These are phyloP conservation scores for Phytophthora litchii DNA, from an alignment of 352 stramenopile species.

Conservation along the genomic window DNA sequence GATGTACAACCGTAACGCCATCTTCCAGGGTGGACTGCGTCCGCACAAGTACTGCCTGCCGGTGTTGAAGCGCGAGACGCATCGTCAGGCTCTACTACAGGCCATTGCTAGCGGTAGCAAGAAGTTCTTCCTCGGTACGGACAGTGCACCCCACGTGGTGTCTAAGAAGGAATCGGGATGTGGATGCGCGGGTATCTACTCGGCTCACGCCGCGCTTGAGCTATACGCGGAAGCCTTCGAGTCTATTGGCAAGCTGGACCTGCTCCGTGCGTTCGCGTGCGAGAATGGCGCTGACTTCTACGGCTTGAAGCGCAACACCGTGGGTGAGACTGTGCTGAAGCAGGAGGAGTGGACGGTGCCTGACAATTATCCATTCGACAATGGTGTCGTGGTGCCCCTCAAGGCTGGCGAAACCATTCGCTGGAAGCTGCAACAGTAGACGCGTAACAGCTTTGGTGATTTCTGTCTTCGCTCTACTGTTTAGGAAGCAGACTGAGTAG, in stretches of 20 bases:
- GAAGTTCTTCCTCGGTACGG: constrained; percentile 99
- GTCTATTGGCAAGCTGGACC: constrained; percentile 89
- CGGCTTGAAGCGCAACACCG: constrained; percentile 91
- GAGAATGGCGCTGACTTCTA: constrained; percentile 97
- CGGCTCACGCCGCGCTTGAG: constrained; percentile 95
- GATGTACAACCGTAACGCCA: constrained; percentile 98
- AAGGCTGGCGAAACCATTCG: constrained; percentile 91
- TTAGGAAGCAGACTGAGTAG: constrained; percentile 25
- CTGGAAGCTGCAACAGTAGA: constrained; percentile 80
- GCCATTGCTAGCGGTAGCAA: constrained; percentile 90
- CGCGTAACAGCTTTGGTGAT: neutral
- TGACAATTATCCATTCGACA: constrained; percentile 91
- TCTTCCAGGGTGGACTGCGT: constrained; percentile 93
- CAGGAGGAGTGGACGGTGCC: constrained; percentile 93
- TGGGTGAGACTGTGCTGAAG: constrained; percentile 84
- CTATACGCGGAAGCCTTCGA: constrained; percentile 99
- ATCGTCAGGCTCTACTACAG: constrained; percentile 90
- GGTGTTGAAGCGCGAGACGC: constrained; percentile 97
- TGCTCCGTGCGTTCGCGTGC: constrained; percentile 95
- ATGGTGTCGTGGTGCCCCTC: constrained; percentile 89
- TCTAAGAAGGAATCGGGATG: constrained; percentile 92
- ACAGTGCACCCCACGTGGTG: constrained; percentile 96
- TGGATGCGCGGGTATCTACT: constrained; percentile 97
- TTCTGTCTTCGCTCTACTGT: constrained; percentile 3
- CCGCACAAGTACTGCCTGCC: constrained; percentile 99